Evolutionary conservation across 192 early-diverging fungal genomes (phyloP), one percentile per base, ranked within the genome.

Genomic region (Jimgerdemannia lactiflua): DNA sequence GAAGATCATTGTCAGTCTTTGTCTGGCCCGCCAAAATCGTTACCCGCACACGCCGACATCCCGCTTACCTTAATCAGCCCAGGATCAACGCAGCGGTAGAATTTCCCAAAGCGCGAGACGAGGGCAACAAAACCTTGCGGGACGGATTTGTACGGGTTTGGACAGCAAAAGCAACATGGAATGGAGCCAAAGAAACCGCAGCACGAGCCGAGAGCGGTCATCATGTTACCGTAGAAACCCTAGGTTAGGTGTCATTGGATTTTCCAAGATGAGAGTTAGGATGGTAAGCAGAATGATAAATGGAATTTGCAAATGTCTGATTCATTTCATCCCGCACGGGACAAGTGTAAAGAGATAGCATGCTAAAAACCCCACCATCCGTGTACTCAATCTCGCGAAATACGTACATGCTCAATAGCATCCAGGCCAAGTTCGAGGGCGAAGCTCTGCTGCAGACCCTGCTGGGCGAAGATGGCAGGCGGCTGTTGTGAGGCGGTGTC

Each of bases 81-180:
- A 65, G 87, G 87, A 70, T 89, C 87, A 71, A 87, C 86, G 17
- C 75, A 82, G 71, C 83, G 82, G 78, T 84, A 84, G 40, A 85
- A 83, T 68, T 84, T 88, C 54, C 93, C 93, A 73, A 92, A 94
- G 17, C 88, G 82, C 17, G 88, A 84, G 42, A 94, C 77, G 7
- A 94, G 77, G 19, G 90, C 93, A 11, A 94, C 93, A 69, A 77
- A 73, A 67, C 93, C 93, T 85, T 94, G 93, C 8, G 84, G 74
- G 29, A 94, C 82, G n/a, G 78, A 79, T 72, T 89, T 85, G 76
- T 88, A 94, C 4, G 93, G 92, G 71, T 89, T 94, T 39, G 88
- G 88, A 29, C 74, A 88, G 72, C 86, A 86, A 64, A 83, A 14
- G 65, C 79, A 81, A 68, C 78, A 79, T 39, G 87, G 87, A 40